A percentile compares a stretch with the other conserved stretches of the same genome.
phyloP scores from a whole-genome alignment of 2,329 filamentous ascomycete species.

The Penicillium hesseltinei region DNA sequence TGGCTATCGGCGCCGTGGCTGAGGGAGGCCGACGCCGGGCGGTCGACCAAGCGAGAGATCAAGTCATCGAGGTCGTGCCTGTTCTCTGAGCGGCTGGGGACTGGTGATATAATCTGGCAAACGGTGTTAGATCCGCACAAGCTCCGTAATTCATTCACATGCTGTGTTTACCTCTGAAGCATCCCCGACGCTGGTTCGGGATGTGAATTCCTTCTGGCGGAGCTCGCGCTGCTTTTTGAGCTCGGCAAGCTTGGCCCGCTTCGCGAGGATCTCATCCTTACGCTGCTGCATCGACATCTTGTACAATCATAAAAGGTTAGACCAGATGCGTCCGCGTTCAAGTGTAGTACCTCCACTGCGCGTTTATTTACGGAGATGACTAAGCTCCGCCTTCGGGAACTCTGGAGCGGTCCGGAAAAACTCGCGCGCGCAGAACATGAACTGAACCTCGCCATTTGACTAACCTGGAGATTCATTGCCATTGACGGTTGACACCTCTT shows the following conservation, averaged over 20 bases:
- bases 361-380: constrained; percentile 39
- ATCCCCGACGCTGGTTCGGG: constrained; percentile 66
- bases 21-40: constrained; percentile 65
- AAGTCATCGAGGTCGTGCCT: constrained; percentile 77
- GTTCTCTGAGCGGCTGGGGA: constrained; percentile 63
- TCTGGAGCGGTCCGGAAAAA: constrained; percentile 40
- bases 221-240: constrained; percentile 88
- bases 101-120: constrained; percentile 64
- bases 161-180: constrained; percentile 63
- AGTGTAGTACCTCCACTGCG: constrained; percentile 1
- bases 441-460: constrained; percentile 36
- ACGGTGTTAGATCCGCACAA: constrained; percentile 14
- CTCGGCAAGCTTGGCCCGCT: constrained; percentile 95
- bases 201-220: constrained; percentile 71
- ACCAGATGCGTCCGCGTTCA: constrained; percentile 7
- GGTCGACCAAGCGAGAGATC: constrained; percentile 80
- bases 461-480: constrained; percentile 34
- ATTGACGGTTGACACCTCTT: constrained; percentile 40
- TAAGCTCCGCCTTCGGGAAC: constrained; percentile 30
- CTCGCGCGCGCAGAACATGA: constrained; percentile 38
- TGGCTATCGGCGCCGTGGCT: constrained; percentile 51
- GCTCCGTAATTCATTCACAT: constrained; percentile 10
- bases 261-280: constrained; percentile 92
- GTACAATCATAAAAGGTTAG: constrained; percentile 5
- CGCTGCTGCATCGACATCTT: constrained; percentile 61